Evolutionary conservation across 1,284 basidiomycete species (phyloP).

Genomic region (Ganoderma lucidum): DNA sequence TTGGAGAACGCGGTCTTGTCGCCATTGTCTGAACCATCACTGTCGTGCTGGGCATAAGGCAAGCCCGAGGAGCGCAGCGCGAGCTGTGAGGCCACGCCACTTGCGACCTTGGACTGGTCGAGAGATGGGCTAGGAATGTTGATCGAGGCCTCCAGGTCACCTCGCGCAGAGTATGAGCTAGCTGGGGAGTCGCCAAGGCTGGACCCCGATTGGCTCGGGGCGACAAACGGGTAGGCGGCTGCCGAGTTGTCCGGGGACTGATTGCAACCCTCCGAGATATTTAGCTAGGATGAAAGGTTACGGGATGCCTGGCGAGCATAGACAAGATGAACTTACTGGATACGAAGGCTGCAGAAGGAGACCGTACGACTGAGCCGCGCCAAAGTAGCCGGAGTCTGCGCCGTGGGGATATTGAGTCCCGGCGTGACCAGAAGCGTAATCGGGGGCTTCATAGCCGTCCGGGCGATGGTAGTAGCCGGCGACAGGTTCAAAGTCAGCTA

Average conservation of each 20-base stretch:
- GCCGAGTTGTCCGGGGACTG: constrained; percentile 10
- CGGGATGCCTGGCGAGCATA: background rate
- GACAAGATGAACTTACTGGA: constrained; percentile 16
- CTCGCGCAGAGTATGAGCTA: background rate
- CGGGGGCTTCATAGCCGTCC: constrained; percentile 16
- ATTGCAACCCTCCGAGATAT: constrained; percentile 6
- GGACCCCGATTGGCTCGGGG: constrained; percentile 3
- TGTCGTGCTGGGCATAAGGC: constrained; percentile 21
- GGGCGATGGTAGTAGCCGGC: constrained; percentile 22
- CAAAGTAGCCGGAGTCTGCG: constrained; percentile 18
- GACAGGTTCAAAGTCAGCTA: constrained; percentile 28
- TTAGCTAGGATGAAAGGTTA: background rate
- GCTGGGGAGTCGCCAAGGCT: background rate
- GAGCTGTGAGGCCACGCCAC: constrained; percentile 5
- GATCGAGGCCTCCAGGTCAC: background rate
- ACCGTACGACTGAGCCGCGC: constrained; percentile 10
- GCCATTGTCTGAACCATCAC: constrained; percentile 10
- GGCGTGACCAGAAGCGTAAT: constrained; percentile 19
- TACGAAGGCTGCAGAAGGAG: constrained; percentile 17
- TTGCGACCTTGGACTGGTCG: background rate
- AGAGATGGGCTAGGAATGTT: background rate
- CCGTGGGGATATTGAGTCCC: constrained; percentile 18
- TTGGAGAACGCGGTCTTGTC: constrained; percentile 17
- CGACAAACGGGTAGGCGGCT: constrained; percentile 9
- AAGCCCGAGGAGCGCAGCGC: constrained; percentile 5